These are phyloP conservation scores for Pyropia haitanensis DNA, from an alignment of 23 red algal genomes.

Conservation along the genomic window DNA sequence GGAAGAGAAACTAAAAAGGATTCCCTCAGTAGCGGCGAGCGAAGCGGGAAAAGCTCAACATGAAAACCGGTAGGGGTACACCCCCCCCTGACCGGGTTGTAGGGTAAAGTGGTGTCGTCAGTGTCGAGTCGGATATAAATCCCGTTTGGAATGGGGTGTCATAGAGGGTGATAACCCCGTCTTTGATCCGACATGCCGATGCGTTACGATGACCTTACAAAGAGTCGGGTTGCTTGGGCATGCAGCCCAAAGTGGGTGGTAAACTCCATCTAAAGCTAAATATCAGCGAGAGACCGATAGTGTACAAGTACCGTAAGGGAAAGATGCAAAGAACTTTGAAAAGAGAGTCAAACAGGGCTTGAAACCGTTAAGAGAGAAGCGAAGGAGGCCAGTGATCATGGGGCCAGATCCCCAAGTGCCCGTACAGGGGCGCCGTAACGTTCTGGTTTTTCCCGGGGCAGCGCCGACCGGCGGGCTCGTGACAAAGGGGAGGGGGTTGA, in stretches of 20 bases:
- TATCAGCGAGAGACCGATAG: conserved; percentile 83
- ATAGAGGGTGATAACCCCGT: too few species aligned
- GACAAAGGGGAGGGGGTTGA: too few species aligned
- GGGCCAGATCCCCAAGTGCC: conserved; percentile 73
- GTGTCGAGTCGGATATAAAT: too few species aligned
- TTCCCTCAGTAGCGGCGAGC: conserved; percentile 96
- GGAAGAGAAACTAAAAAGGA: conserved; percentile 90
- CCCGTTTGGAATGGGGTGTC: too few species aligned
- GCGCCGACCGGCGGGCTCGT: conserved; percentile 49
- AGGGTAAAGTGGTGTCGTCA: conserved; percentile 35
- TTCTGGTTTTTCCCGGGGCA: conserved; percentile 74
- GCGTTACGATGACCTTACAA: conserved; percentile 28
- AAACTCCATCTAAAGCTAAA: conserved; percentile 94
- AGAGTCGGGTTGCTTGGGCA: conserved; percentile 92
- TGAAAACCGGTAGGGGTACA: conserved; percentile 49
- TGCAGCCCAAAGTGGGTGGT: conserved; percentile 94
- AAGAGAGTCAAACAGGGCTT: too few species aligned
- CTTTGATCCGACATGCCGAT: too few species aligned
- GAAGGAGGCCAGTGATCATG: too few species aligned
- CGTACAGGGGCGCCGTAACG: conserved; percentile 76
- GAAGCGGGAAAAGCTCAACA: conserved; percentile 80
- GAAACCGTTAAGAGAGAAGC: too few species aligned
- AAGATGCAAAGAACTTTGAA: too few species aligned
- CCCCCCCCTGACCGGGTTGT: conserved; percentile 19
- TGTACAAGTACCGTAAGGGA: conserved; percentile 92